A percentile compares a stretch with the other conserved stretches of the same genome.
Conservation (phyloP, 2,329 filamentous ascomycete species). For the Paraphaeosphaeria minitans region DNA sequence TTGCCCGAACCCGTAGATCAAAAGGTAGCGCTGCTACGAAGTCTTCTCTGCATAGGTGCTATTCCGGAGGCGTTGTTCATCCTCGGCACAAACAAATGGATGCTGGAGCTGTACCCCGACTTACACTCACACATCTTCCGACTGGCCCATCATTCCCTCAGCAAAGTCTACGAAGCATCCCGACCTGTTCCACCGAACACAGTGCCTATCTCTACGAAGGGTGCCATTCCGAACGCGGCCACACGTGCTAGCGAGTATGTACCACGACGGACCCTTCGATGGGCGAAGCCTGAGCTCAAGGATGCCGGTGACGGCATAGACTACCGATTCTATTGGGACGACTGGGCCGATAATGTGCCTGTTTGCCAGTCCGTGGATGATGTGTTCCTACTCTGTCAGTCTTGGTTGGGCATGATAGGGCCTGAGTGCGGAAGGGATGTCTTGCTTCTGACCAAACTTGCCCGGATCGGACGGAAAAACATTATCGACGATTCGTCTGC, state of each 20-base stretch:
- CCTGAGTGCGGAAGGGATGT: constrained; percentile 88
- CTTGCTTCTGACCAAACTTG: constrained; percentile 76
- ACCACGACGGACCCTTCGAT: constrained; percentile 73
- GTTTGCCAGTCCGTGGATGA: constrained; percentile 90
- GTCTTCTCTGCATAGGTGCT: constrained; percentile 87
- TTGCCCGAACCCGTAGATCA: constrained; percentile 80
- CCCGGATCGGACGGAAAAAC: constrained; percentile 82
- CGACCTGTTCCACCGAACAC: constrained; percentile 53
- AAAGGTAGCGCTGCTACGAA: constrained; percentile 82
- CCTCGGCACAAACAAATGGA: constrained; percentile 89
- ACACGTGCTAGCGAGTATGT: constrained; percentile 63
- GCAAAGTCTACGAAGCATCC: constrained; percentile 69
- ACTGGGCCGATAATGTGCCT: constrained; percentile 93
- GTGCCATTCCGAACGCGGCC: constrained; percentile 62
- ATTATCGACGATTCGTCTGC: constrained; percentile 71
- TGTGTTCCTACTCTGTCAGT: constrained; percentile 83
- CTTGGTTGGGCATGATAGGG: constrained; percentile 82
- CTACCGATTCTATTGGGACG: constrained; percentile 96
- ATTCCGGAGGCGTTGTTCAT: constrained; percentile 93
- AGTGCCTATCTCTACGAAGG: constrained; percentile 47
- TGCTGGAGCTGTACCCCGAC: constrained; percentile 82
- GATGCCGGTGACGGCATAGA: constrained; percentile 75
- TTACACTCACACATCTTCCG: constrained; percentile 82
- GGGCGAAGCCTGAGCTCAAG: constrained; percentile 80
- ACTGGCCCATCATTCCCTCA: constrained; percentile 79